Conservation (phyloP, 1,284 basidiomycete genomes). For the Salmacisia buchloeana region DNA sequence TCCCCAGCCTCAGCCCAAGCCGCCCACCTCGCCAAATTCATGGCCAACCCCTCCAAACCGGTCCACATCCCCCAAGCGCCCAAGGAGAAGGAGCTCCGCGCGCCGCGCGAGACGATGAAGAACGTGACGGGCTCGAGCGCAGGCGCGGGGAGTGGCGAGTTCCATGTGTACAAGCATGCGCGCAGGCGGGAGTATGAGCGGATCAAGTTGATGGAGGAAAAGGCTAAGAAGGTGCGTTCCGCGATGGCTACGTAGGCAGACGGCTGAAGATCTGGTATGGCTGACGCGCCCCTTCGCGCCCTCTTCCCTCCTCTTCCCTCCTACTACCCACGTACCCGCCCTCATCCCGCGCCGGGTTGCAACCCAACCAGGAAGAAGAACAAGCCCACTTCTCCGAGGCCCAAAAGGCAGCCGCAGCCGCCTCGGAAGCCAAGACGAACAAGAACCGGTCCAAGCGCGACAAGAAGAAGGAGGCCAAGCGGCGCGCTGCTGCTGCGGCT, state of each 20-base stretch:
- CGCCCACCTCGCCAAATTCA: conserved; percentile 32
- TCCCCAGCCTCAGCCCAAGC: conserved; percentile 41
- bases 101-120: conserved; percentile 67
- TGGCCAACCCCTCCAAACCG: conserved; percentile 35
- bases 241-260: neutral
- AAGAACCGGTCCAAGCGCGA: conserved; percentile 6
- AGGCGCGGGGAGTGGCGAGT: conserved; percentile 49
- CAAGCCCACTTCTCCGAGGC: conserved; percentile 1
- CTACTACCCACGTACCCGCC: neutral
- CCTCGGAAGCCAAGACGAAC: conserved; percentile 5
- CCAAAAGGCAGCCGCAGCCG: neutral
- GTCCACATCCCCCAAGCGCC: conserved; percentile 23
- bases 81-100: conserved; percentile 29
- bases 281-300: neutral
- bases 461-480: conserved; percentile 3
- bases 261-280: neutral
- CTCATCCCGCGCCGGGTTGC: neutral
- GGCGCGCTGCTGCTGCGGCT: neutral
- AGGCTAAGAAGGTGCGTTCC: conserved; percentile 66
- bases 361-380: conserved; percentile 20
- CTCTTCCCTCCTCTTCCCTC: neutral
- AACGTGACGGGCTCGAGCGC: conserved; percentile 54
- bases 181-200: conserved; percentile 91
- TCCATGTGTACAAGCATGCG: conserved; percentile 93
- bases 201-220: conserved; percentile 81